Percentiles rank a stretch among this genome's conserved stretches.
These are phyloP conservation scores for Actinomucor elegans DNA, from an alignment of 371 early-diverging fungal species.

Conservation along the genomic window DNA sequence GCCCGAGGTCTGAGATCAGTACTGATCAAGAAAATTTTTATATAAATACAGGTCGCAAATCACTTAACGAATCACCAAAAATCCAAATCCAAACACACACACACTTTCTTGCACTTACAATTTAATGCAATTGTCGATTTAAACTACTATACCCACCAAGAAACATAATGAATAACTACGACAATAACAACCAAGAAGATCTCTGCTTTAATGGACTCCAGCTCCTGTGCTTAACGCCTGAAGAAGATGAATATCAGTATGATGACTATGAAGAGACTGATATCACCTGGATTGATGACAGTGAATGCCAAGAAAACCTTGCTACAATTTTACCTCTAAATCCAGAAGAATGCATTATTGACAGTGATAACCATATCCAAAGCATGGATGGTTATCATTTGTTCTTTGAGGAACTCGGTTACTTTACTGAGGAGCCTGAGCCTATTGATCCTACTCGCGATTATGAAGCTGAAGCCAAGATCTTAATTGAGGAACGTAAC, in stretches of 20 bases:
- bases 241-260: conserved; percentile 23
- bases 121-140: not conserved
- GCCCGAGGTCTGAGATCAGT: conserved; percentile 5
- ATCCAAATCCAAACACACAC: not conserved
- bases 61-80: not conserved
- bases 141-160: not conserved
- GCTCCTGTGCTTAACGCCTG: conserved; percentile 20
- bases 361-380: conserved; percentile 27
- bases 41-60: not conserved
- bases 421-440: conserved; percentile 34
- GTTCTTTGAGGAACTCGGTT: conserved; percentile 38
- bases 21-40: conserved; percentile 3
- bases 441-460: conserved; percentile 35
- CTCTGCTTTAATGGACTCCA: conserved; percentile 10
- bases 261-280: not conserved
- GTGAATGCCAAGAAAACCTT: conserved; percentile 37
- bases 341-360: conserved; percentile 27
- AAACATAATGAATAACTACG: not conserved
- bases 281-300: conserved; percentile 25
- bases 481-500: conserved; percentile 22
- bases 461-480: conserved; percentile 33
- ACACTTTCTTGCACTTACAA: too few relatives aligned
- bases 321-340: conserved; percentile 24
- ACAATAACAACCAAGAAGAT: not conserved
- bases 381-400: conserved; percentile 13